Evolutionary conservation across 2,329 filamentous ascomycete species (phyloP), one percentile per base, ranked within the genome.

Genomic region (Colletotrichum sp.): DNA sequence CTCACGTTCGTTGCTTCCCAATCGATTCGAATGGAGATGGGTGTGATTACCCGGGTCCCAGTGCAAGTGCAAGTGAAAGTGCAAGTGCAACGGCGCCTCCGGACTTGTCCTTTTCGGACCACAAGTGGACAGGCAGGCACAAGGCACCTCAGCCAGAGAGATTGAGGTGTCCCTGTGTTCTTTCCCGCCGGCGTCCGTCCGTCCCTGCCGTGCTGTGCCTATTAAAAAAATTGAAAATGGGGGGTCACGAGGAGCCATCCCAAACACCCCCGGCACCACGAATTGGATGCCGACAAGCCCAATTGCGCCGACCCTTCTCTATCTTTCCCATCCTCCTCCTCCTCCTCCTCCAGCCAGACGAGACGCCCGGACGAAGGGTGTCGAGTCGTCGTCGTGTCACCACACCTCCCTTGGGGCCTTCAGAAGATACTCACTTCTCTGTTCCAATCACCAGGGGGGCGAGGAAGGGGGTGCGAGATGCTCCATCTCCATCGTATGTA

Each of bases 241-340:
- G 70, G 73, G 64, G 73, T 75, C 73, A 69, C 73, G 73, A 75
- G 73, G 64, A 8, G 56, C 58, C 28, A 58, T 75, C 64, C 73
- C 73, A 75, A 75, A 73, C 73, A 73, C 61, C 58, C 64, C 60
- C 12, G 28, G 58, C n/a, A 32, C 56, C 28, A 70, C 71, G 43
- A 56, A 73, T 73, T 60, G 66, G 66, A 64, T 21, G 56, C 24
- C 18, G 66, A 64, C 70, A 61, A 61, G 64, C 52, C 48, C 55
- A 73, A 43, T 56, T 66, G 55, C 34, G 10, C 16, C 56, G 8
- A 30, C 34, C 52, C 18, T 13, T 32, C 55, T 52, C 56, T 28
- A 15, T 21, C 65, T 58, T 48, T 70, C 66, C 43, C 62, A 21
- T 66, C 36, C 16, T 38, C 13, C 60, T 38, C 24, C 24, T 24